These are phyloP conservation scores for Friedmanniomyces endolithicus DNA, from an alignment of 495 filamentous ascomycete species.

Conservation along the genomic window DNA sequence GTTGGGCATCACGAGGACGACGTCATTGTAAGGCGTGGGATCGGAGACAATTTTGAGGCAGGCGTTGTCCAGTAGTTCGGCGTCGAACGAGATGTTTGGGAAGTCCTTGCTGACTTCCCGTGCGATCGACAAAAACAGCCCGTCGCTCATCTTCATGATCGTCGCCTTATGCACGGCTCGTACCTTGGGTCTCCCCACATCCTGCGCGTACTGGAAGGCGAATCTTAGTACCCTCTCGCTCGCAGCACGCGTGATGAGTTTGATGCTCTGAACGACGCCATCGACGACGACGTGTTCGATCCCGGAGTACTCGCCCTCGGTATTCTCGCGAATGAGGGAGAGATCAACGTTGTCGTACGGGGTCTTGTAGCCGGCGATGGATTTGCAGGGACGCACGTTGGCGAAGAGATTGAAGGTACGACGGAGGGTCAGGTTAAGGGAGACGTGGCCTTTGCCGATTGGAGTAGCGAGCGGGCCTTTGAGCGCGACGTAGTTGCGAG, in stretches of 20 bases:
- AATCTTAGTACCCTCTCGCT: slow-evolving; percentile 88
- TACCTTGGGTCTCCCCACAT: slow-evolving; percentile 87
- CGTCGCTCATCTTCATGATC: slow-evolving; percentile 99
- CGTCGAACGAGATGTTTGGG: slow-evolving; percentile 87
- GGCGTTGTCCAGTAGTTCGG: slow-evolving; percentile 94
- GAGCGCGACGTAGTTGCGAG: slow-evolving; percentile 85
- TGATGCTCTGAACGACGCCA: slow-evolving; percentile 97
- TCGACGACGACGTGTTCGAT: slow-evolving; percentile 98
- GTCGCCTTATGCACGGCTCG: slow-evolving; percentile 98
- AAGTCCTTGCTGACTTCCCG: slow-evolving; percentile 80
- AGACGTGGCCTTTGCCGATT: slow-evolving; percentile 97
- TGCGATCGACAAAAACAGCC: slow-evolving; percentile 85
- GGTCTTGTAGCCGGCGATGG: slow-evolving; percentile 93
- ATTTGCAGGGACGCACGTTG: slow-evolving; percentile 94
- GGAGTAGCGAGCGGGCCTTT: slow-evolving; percentile 97
- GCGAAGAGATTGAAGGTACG: slow-evolving; percentile 99
- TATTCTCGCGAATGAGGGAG: slow-evolving; percentile 97
- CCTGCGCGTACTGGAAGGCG: slow-evolving; percentile 92
- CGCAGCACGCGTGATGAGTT: slow-evolving; percentile 90
- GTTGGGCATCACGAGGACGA: slow-evolving; percentile 99
- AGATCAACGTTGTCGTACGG: slow-evolving; percentile 97
- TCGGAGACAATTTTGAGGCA: slow-evolving; percentile 97
- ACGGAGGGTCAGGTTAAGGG: slow-evolving; percentile 93
- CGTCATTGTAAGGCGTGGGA: slow-evolving; percentile 91
- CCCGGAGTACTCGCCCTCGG: slow-evolving; percentile 98